These are phyloP conservation scores for Pistacia atlantica DNA, from an alignment of 345 rosid genomes.

Conservation along the genomic window DNA sequence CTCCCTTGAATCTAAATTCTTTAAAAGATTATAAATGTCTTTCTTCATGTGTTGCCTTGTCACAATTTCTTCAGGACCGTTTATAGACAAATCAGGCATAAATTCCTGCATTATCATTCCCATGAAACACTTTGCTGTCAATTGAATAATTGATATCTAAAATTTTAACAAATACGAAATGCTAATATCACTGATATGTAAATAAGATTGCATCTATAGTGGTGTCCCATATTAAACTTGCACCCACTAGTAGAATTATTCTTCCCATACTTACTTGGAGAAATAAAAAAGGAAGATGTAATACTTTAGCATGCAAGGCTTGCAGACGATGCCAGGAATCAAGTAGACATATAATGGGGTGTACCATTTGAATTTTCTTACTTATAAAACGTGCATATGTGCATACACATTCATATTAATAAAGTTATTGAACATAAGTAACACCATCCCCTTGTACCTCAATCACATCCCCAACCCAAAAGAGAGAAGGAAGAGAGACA, in stretches of 20 bases:
- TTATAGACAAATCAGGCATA: conserved; percentile 50
- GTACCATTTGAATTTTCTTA: background rate
- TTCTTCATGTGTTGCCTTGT: conserved; percentile 56
- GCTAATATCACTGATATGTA: background rate
- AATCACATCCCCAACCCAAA: background rate
- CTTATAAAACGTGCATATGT: too few relatives aligned
- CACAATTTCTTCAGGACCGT: conserved; percentile 53
- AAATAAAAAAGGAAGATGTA: background rate
- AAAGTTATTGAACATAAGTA: background rate
- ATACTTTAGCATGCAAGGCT: background rate
- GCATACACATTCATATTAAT: background rate
- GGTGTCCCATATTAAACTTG: background rate
- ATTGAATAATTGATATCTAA: background rate
- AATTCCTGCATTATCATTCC: conserved; percentile 50
- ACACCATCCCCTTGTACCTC: background rate
- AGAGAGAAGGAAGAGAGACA: background rate
- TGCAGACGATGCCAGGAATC: background rate
- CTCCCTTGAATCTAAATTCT: conserved; percentile 66
- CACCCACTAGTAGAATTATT: background rate
- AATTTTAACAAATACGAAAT: background rate
- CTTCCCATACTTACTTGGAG: background rate
- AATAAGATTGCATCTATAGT: background rate
- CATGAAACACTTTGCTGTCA: conserved; percentile 12
- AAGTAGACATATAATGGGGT: background rate
- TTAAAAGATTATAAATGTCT: conserved; percentile 51